Base-by-base conservation (phyloP, 169 alveolate species). In the Neospora caninum region DNA sequence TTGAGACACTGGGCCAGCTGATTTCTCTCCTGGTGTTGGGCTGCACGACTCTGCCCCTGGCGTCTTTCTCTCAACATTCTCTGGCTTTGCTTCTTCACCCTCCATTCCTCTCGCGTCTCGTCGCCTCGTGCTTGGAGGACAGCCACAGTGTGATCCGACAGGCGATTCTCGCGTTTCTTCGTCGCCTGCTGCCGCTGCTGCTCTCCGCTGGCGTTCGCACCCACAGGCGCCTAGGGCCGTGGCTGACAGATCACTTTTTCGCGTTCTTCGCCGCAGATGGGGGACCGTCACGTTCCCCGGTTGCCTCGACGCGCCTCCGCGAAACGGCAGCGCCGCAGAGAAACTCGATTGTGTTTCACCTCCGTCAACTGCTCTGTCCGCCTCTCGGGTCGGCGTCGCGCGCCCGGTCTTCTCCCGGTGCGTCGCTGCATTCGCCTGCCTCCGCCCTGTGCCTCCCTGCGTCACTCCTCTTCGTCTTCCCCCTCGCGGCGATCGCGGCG, bases 101-200 rank as follows among this genome's bases (percentile, higher is more conserved):
- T 1, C 80, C 88, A 29, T 31, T 73, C 36, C 43, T 91, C 10
- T 86, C 78, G 34, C 43, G 64, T 1, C 88, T 91, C 31, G 80
- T 27, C 27, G 39, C 54, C 64, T 70, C 88, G 64, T 91, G 93
- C 88, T 38, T 91, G 41, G 54, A 42, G 34, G 88, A 91, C 93
- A 91, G 93, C 93, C 78, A 73, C 53, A 91, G 88, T 6, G 93
- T 91, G 42, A 80, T 91, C 43, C 38, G 93, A 49, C 88, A 87
- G 20, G 93, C 88, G 41, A 88, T 73, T 16, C 29, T 91, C 54
- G 34, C 82, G 41, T 86, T 69, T 22, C 93, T 91, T 86, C 93
- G 80, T 87, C 93, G 80, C 25, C 80, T 91, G 78, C 88, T 91
- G 88, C 93, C 93, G 78, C 93, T 91, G 88, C 93, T 91, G 78